Evolutionary conservation across 2,329 filamentous ascomycete genomes (phyloP), one percentile per base, ranked within the genome.

Genomic region (Drechmeria coniospora): DNA sequence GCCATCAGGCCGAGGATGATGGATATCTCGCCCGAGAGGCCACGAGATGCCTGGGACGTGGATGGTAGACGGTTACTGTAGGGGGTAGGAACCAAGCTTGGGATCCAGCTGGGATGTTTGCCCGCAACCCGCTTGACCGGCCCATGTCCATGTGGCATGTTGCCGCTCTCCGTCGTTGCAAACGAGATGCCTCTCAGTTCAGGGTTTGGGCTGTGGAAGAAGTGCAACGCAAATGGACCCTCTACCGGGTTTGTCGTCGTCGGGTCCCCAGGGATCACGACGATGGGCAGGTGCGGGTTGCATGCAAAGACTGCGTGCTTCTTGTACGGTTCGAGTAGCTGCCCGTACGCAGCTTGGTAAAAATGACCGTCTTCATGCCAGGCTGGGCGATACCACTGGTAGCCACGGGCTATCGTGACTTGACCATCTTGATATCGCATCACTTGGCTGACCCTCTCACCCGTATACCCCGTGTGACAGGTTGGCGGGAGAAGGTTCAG

Each of bases 1-100:
- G 52, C 53, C 50, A 59, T 56, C n/a, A 60, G 34, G 1, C 47
- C 56, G 4, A 60, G 36, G 8, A 60, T 37, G 6, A 57, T 46
- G 4, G 46, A 37, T 9, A 60, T 28, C n/a, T 54, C 45, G 11
- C 56, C 56, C 1, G 47, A 43, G 1, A 60, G 45, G 0, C 56
- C 54, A 1, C 5, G 12, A 0, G 56, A 57, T 0, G 5, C 24
- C 3, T 27, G 38, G 1, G 31, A 7, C 5, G 20, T 8, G 10
- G 3, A 22, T 1, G 3, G 7, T 3, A 1, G 21, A 6, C 40
- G 39, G 18, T 42, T 41, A 12, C 21, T 27, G 31, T 54, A 58
- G 1, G 39, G 40, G 10, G 10, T 6, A 1, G 55, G 56, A 2
- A 59, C 38, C 9, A 60, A 34, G 7, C 37, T 32, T 0, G 55